Evolutionary conservation across 2,329 filamentous ascomycete genomes (phyloP), one percentile per base, ranked within the genome.

Genomic region (Aspergillus uvarum): DNA sequence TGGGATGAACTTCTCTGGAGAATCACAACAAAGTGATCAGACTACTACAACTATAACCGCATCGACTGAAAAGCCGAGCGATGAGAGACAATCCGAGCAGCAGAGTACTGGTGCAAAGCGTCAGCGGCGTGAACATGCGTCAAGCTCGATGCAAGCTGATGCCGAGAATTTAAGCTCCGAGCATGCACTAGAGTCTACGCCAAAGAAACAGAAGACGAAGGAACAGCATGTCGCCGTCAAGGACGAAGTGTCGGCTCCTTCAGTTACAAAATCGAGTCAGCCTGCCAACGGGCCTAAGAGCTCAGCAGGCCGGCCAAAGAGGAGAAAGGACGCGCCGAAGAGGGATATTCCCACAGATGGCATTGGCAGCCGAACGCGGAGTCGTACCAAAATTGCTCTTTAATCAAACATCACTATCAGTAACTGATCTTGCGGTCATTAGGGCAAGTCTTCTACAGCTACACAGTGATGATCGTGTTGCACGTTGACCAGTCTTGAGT

Each of bases 341-440:
- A 70, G 68, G 56, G 54, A 61, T 8, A 61, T 71, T 31, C 66
- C 72, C 10, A 65, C 64, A 21, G 72, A 73, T 65, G 73, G 75
- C 10, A 70, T 74, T 60, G 74, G 76, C 35, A 77, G 73, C 61
- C 69, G 75, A 38, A 77, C 76, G 47, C 73, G 76, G 53, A 77
- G 74, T 62, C 74, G 75, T 29, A 74, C 73, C 51, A 73, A 77
- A 64, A 64, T 64, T 47, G 61, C 67, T 19, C 68, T 57, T 22
- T 63, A 44, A 59, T 35, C 16, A 16, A 16, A 44, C 38, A 5
- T 44, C 16, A 44, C 38, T 6, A 7, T 44, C 12, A 44, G 14
- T 19, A 19, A 16, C 38, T 44, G 12, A 7, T 44, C 16, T n/a
- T 44, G 38, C 38, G 38, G 38, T 44, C 6, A 19, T 19, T 2